phyloP scores from a whole-genome alignment of 208 protist species.

The Herpetomonas samuelpessoai region DNA sequence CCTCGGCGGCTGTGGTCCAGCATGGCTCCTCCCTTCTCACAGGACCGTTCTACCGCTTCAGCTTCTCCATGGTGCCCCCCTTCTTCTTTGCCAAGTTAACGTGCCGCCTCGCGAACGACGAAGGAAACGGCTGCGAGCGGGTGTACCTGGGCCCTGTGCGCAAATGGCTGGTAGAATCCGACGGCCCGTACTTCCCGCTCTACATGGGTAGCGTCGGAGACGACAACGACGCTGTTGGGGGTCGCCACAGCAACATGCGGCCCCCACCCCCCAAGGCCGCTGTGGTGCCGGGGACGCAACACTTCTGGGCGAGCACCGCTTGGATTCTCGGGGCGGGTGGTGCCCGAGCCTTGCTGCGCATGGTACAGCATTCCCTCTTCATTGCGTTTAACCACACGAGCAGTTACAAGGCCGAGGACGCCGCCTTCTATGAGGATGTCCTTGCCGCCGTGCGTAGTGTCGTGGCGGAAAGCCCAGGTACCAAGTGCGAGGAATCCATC shows the following conservation, averaged over 20 bases:
- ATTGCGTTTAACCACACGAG: conserved; percentile 57
- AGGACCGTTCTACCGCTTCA: conserved; percentile 83
- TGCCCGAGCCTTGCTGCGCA: conserved; percentile 61
- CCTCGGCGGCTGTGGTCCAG: conserved; percentile 50
- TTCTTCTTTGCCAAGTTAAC: conserved; percentile 76
- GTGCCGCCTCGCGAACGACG: conserved; percentile 34
- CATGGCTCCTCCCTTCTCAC: conserved; percentile 59
- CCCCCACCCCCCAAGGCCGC: not conserved
- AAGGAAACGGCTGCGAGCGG: not conserved
- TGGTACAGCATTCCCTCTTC: conserved; percentile 79
- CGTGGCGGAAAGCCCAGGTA: conserved; percentile 61
- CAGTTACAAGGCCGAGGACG: conserved; percentile 3
- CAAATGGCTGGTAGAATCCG: conserved; percentile 2
- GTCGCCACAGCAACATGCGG: not conserved
- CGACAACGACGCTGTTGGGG: not conserved
- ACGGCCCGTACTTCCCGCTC: conserved; percentile 1
- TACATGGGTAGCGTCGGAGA: conserved; percentile 1
- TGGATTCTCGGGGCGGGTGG: conserved; percentile 20
- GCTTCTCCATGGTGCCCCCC: conserved; percentile 62
- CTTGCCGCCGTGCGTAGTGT: conserved; percentile 50
- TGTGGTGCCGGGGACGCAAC: conserved; percentile 9
- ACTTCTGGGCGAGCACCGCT: conserved; percentile 28
- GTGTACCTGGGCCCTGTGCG: conserved; percentile 9
- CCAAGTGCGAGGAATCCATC: conserved; percentile 57
- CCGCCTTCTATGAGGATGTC: conserved; percentile 55